A percentile compares a stretch with the other conserved stretches of the same genome.
Conservation (phyloP, 306 rosid species). For the Styphnolobium japonicum region DNA sequence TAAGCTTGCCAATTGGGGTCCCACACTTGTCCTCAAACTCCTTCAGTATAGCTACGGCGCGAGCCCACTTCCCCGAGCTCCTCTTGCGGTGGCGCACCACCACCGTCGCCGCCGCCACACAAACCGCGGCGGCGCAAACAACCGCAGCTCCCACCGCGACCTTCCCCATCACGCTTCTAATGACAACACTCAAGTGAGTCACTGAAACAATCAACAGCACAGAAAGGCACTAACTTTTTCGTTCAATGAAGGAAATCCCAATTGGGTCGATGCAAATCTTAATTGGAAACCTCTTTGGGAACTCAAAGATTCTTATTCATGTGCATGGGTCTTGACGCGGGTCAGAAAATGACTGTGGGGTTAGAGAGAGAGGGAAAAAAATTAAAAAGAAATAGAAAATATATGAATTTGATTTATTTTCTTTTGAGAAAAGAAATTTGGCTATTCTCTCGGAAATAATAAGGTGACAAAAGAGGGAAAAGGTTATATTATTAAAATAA, state of each 20-base stretch:
- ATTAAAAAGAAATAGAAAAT: too few species aligned
- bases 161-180: constrained; percentile 57
- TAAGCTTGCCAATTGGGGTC: constrained; percentile 69
- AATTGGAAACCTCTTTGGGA: background rate
- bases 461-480: too few species aligned
- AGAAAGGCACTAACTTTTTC: constrained; percentile 17
- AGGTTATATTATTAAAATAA: too few species aligned
- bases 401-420: too few species aligned
- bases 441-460: too few species aligned
- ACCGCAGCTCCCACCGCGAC: constrained; percentile 59
- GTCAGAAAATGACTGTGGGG: background rate
- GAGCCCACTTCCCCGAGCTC: constrained; percentile 59
- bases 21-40: constrained; percentile 68
- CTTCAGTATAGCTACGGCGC: constrained; percentile 49
- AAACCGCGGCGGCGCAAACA: constrained; percentile 69
- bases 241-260: background rate
- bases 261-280: constrained; percentile 11
- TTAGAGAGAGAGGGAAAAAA: background rate
- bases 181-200: background rate
- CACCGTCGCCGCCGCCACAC: constrained; percentile 69
- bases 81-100: constrained; percentile 49
- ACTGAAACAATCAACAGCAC: background rate
- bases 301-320: constrained; percentile 25
- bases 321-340: background rate
- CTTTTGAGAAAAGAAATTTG: too few species aligned